Percentiles rank a stretch among this genome's conserved stretches.
Conservation (phyloP, 192 early-diverging fungal species). For the Neocallimastix lanati region DNA sequence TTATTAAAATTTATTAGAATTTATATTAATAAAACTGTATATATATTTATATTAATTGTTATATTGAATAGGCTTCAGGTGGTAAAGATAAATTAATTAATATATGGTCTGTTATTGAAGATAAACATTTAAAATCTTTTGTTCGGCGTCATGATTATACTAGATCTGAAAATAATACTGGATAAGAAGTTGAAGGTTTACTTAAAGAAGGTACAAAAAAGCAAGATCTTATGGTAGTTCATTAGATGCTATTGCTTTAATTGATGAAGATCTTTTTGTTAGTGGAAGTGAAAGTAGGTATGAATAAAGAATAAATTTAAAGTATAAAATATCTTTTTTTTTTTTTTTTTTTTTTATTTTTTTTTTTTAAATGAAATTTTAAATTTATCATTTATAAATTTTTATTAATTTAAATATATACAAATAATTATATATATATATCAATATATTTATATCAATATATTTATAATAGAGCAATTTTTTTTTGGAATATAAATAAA, state of each 20-base stretch:
- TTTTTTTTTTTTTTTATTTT: too few species aligned
- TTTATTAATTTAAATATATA: too few species aligned
- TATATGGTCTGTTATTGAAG: constrained; percentile 69
- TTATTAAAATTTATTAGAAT: too few species aligned
- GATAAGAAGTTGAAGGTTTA: constrained; percentile 22
- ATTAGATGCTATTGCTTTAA: constrained; percentile 70
- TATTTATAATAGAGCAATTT: constrained; percentile 58
- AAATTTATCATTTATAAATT: too few species aligned
- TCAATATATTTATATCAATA: too few species aligned
- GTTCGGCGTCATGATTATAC: constrained; percentile 84
- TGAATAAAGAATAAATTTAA: neutral
- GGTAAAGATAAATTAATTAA: constrained; percentile 80
- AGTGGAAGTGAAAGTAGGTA: constrained; percentile 77
- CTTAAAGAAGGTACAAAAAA: constrained; percentile 12
- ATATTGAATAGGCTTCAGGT: constrained; percentile 48
- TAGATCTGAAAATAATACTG: constrained; percentile 22
- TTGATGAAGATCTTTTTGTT: constrained; percentile 86
- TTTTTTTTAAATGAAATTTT: too few species aligned
- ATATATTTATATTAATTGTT: too few species aligned
- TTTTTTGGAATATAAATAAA: constrained; percentile 74
- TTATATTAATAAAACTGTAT: too few species aligned
- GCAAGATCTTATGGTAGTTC: constrained; percentile 12
- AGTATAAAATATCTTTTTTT: too few species aligned
- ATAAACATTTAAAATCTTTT: constrained; percentile 54
- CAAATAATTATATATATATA: too few species aligned